These are phyloP conservation scores for Artemisia argyi DNA, from an alignment of 129 eudicot genomes.

Conservation along the genomic window DNA sequence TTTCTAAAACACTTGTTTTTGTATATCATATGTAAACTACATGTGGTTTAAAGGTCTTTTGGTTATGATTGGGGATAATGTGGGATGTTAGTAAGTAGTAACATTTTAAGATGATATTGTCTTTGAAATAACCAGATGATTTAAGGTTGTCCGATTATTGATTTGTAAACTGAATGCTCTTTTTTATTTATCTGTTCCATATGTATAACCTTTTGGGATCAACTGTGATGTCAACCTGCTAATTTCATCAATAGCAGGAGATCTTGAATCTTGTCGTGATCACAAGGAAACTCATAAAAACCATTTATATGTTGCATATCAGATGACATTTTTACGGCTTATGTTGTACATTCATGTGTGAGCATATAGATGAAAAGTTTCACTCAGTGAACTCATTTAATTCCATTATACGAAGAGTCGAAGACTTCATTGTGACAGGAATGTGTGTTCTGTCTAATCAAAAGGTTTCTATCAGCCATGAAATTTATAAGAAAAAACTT, in stretches of 20 bases:
- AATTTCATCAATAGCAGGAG: not conserved
- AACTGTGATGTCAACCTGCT: not conserved
- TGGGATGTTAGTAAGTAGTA: no score
- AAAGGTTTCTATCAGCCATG: no score
- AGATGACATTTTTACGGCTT: not conserved
- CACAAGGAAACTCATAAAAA: no score
- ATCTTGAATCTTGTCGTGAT: not conserved
- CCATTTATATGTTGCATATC: not conserved
- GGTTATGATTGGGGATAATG: no score
- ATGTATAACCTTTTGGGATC: not conserved
- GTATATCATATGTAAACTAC: no score
- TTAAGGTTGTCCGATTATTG: not conserved
- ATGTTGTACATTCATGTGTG: not conserved
- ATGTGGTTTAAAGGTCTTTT: no score
- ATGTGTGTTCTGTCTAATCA: not conserved
- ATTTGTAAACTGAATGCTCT: not conserved
- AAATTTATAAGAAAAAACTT: no score
- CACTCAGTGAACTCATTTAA: not conserved
- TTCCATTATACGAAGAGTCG: not conserved
- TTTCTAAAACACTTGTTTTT: no score
- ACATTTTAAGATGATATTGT: no score
- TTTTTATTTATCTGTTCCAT: not conserved
- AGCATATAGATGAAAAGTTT: not conserved
- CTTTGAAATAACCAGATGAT: no score
- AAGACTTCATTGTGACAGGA: constrained; percentile 9